Base-by-base conservation (phyloP, 257 asterid species). In the Ocimum tenuiflorum region DNA sequence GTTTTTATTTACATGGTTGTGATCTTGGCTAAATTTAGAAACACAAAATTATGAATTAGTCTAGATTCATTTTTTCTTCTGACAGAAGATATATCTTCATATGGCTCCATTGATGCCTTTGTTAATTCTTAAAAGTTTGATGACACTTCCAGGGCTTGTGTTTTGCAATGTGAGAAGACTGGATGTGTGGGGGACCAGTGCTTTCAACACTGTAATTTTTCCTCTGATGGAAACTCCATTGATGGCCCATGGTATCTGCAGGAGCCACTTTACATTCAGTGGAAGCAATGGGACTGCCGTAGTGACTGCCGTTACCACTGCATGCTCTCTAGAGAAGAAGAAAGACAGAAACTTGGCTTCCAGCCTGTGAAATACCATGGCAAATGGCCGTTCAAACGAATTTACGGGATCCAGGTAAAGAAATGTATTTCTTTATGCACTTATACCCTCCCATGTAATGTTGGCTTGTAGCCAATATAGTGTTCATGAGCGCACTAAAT, bases 241-340 rank as follows among this genome's bases (percentile, higher is more conserved):
- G 92, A 79, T 67, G 96, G 86, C 43, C 95, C 92, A 59, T 90
- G 97, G 95, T 86, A 86, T 83, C 85, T 86, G 65, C 96, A 90
- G 81, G 92, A 90, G 81, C 97, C 97, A 73, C 91, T 90, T 67
- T 87, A 85, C 74, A 36, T 81, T 39, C 80, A 80, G 70, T 90
- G 97, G 96, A 90, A 90, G 69, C 92, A 78, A 60, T 88, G 95
- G 97, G 96, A 88, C 79, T 85, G 96, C 73, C 86, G 63, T 57
- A 76, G 92, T 71, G 92, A 88, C 77, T 87, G 92, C 43, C 85
- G 83, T 51, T 88, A 88, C 75, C 81, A 87, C 22, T 90, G 96
- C 73, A 90, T 90, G 92, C 81, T 88, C 75, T 69, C 80, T 63
- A 81, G 96, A 69, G 92, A 90, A 81, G 86, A 81, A 71, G 96